Base-by-base conservation (phyloP, 352 stramenopile species). In the Globisporangium paddicum region DNA sequence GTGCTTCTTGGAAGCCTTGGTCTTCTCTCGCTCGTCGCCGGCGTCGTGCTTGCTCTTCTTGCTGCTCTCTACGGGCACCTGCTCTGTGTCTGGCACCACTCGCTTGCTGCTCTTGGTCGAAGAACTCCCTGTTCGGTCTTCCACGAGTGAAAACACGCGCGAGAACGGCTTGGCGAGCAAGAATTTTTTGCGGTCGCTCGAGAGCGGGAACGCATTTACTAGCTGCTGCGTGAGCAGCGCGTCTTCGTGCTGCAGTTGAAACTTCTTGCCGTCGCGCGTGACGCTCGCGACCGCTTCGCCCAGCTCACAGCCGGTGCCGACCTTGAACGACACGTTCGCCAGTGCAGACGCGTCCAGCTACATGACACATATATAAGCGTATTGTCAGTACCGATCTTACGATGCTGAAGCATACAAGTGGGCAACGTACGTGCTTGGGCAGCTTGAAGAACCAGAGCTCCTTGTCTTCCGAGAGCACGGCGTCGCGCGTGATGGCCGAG, bases 371-470 rank as follows among this genome's bases (percentile, higher is more conserved):
- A 58, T 11, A 66, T 8, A 11, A n/a, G n/a, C n/a, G n/a, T 38
- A 32, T 4, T 4, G 37, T 64, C 45, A 72, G 66, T 41, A 44
- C 11, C 7, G 25, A 51, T 35, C 28, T 6, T 35, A 37, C 6
- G 13, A 18, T 6, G 14, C 14, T n/a, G 13, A 26, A 40, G 10
- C 18, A 16, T n/a, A 19, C 47, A 28, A 40, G 18, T 1, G 35
- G 26, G 2, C 0, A 0, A 86, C 82, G 50, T 73, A 92, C 82
- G 54, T 87, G 65, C 66, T 90, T 93, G 37, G 82, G 82, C 23
- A 93, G 75, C 67, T 89, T 90, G 58, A 93, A 90, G 56, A 93
- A 87, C 82, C 82, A 93, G n/a, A 93, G 75, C 60, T 93, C 82
- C 65, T 90, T 83, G 58, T 89, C 79, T n/a, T 77, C 73, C 3